Evolutionary conservation across 2,329 filamentous ascomycete genomes (phyloP).

Genomic region (Colletotrichum sojae): DNA sequence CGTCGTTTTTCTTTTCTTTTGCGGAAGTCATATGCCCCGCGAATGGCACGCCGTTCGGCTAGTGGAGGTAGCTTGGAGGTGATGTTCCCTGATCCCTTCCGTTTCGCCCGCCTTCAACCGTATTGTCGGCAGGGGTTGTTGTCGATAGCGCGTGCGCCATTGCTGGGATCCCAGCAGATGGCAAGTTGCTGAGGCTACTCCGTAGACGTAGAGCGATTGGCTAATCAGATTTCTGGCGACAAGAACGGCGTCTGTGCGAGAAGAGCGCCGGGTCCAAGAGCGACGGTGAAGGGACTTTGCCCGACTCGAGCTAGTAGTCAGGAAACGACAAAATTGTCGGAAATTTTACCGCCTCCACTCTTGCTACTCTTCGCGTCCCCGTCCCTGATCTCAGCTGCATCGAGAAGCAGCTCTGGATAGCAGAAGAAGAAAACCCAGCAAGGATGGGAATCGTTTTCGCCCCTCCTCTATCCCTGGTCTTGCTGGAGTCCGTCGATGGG

Average conservation of each 20-base stretch:
- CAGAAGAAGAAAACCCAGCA: too few species aligned
- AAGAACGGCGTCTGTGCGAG: conserved; percentile 40
- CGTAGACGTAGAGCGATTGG: conserved; percentile 28
- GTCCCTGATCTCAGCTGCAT: conserved; percentile 27
- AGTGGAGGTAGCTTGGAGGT: conserved; percentile 24
- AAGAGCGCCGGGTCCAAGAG: neutral
- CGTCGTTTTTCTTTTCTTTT: neutral
- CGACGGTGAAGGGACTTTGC: conserved; percentile 9
- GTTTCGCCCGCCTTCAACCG: conserved; percentile 38
- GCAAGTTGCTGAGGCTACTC: conserved; percentile 11
- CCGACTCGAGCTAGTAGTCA: conserved; percentile 35
- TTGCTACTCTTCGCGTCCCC: neutral
- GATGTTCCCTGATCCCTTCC: conserved; percentile 33
- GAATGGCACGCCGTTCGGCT: conserved; percentile 30
- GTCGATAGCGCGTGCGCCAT: conserved; percentile 37
- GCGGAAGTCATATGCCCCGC: conserved; percentile 26
- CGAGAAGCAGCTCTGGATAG: conserved; percentile 1
- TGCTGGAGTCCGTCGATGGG: neutral
- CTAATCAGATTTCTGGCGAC: conserved; percentile 25
- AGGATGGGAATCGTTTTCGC: too few species aligned
- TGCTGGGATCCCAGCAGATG: conserved; percentile 26
- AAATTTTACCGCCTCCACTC: conserved; percentile 32
- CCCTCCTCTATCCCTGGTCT: neutral
- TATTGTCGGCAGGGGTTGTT: conserved; percentile 28
- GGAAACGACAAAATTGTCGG: conserved; percentile 25